These are phyloP conservation scores for Urtica urens DNA, from an alignment of 306 rosid genomes.

Conservation along the genomic window DNA sequence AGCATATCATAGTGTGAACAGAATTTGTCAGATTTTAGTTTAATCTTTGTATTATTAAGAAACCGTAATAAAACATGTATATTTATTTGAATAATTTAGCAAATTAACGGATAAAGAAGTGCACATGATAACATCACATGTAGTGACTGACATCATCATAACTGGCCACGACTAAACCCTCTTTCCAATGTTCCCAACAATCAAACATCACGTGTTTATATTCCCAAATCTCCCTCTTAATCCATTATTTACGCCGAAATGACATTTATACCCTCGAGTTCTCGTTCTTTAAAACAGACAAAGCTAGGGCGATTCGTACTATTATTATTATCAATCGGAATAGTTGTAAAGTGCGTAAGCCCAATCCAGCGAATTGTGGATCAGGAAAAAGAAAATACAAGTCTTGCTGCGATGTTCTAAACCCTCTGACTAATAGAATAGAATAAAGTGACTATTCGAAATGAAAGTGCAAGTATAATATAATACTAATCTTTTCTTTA, in stretches of 20 bases:
- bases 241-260: background rate
- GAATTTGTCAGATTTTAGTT: constrained; percentile 34
- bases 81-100: background rate
- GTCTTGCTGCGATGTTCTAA: constrained; percentile 25
- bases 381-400: background rate
- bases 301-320: constrained; percentile 1
- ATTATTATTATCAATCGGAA: constrained; percentile 3
- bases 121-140: constrained; percentile 66
- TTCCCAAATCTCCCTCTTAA: constrained; percentile 9
- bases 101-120: background rate
- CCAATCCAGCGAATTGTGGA: constrained; percentile 9
- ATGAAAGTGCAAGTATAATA: background rate
- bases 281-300: background rate
- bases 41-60: constrained; percentile 13
- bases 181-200: constrained; percentile 45
- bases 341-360: constrained; percentile 4
- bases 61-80: background rate
- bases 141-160: constrained; percentile 47
- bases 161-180: constrained; percentile 48
- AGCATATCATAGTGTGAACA: constrained; percentile 21
- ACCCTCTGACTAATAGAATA: constrained; percentile 32
- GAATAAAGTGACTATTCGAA: constrained; percentile 11
- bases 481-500: constrained; percentile 41
- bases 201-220: constrained; percentile 50
- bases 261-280: background rate